These are phyloP conservation scores for Amaranthus tricolor DNA, from an alignment of 179 eudicot genomes.

Conservation along the genomic window DNA sequence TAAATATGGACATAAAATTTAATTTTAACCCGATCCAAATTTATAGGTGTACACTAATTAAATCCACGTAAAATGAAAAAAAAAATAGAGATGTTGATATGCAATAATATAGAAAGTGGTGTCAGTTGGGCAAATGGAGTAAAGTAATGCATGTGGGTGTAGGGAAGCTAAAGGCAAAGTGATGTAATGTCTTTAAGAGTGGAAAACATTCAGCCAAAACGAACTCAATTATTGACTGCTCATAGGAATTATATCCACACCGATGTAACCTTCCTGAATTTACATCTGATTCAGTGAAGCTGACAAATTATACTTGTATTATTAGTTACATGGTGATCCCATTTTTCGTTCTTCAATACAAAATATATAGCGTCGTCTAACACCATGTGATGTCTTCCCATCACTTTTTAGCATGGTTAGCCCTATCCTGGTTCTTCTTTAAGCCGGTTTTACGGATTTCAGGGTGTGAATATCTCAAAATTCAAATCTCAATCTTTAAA, in stretches of 20 bases:
- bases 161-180: slow-evolving; percentile 26
- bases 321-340: not conserved
- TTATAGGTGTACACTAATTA: not conserved
- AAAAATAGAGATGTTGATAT: not conserved
- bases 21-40: too few species aligned
- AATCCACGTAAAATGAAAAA: not conserved
- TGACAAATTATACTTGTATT: not conserved
- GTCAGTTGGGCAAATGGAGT: slow-evolving; percentile 5
- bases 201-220: slow-evolving; percentile 6
- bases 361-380: slow-evolving; percentile 8
- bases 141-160: slow-evolving; percentile 26
- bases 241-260: not conserved
- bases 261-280: slow-evolving; percentile 6
- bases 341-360: not conserved
- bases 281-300: slow-evolving; percentile 19
- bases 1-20: too few species aligned
- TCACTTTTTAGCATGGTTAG: not conserved
- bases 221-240: not conserved
- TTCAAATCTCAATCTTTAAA: too few species aligned
- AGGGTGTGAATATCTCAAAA: too few species aligned
- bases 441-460: too few species aligned
- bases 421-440: too few species aligned
- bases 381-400: not conserved
- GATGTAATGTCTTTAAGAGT: slow-evolving; percentile 27
- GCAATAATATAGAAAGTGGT: slow-evolving; percentile 18